Evolutionary conservation across 2,329 filamentous ascomycete species (phyloP), one percentile per base, ranked within the genome.

Genomic region (Blastomyces parvus): DNA sequence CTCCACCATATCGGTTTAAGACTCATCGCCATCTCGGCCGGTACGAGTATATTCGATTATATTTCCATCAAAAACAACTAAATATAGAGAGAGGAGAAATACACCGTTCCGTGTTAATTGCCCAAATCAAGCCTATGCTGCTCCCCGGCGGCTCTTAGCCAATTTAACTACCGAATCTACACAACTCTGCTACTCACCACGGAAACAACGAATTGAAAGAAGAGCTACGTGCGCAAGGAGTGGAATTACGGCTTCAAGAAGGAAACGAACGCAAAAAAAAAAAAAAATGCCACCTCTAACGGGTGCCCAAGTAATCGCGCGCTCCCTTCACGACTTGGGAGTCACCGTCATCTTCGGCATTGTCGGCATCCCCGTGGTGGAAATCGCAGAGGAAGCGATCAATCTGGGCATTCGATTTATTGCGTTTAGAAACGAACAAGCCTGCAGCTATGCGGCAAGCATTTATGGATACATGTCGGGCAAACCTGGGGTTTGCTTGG

Each of bases 391-490:
- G 70, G 79, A 83, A 71, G 81, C 79, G 60, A 81, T 84, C 69
- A 79, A 81, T 60, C 72, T 83, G 52, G 83, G 83, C 0, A 83
- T 85, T 65, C 78, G 81, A 38, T 85, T 84, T 71, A 80, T 85
- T 60, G 82, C 79, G 33, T 85, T 84, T 67, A 75, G 83, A 38
- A 85, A 85, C 66, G 83, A 86, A 67, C 83, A 86, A 70, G 81
- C 83, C 13, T 82, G 81, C 40, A 80, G 79, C 66, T 85, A 85
- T 75, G 83, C 83, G 13, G 82, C 83, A 2, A 82, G 80, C 58
- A 81, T 80, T 6, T 84, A 85, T 77, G 83, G 82, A 17, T 85
- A 84, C 66, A 74, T 85, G 67, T 84, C 81, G 2, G 82, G 82
- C 25, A 78, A 71, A 62, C 82, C 82, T 3, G 83, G 82, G 2